A percentile compares a stretch with the other conserved stretches of the same genome.
phyloP scores from a whole-genome alignment of 345 rosid species.

The Citrus medica region DNA sequence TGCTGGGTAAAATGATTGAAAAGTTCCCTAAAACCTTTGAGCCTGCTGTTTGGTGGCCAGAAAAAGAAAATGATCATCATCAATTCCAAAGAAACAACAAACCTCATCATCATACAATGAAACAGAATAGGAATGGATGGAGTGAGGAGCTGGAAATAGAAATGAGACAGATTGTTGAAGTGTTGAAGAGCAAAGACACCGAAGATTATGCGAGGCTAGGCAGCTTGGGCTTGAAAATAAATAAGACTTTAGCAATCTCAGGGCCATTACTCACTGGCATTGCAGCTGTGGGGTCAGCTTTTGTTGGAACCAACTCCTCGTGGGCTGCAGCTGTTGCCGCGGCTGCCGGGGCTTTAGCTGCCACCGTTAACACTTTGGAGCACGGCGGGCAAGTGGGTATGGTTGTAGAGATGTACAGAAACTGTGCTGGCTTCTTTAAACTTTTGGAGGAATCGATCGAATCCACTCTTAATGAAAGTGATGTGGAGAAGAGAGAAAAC shows the following conservation, averaged over 20 bases:
- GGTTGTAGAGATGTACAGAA: conserved; percentile 56
- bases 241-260: conserved; percentile 40
- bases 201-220: conserved; percentile 47
- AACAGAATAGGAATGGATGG: conserved; percentile 26
- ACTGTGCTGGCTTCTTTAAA: conserved; percentile 37
- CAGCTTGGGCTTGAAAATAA: conserved; percentile 32
- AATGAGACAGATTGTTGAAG: conserved; percentile 36
- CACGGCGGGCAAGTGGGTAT: conserved; percentile 52
- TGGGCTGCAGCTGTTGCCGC: not conserved
- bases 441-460: conserved; percentile 35
- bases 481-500: conserved; percentile 21
- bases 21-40: conserved; percentile 26
- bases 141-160: conserved; percentile 30
- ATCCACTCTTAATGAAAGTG: conserved; percentile 16
- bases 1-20: conserved; percentile 28
- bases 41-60: conserved; percentile 31
- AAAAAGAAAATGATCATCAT: not conserved
- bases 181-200: conserved; percentile 31
- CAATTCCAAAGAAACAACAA: not conserved
- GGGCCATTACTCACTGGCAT: conserved; percentile 40
- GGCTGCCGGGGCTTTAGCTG: conserved; percentile 28
- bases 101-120: not conserved
- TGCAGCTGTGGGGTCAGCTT: not conserved
- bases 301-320: not conserved
- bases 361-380: conserved; percentile 32